Evolutionary conservation across 108 stramenopile genomes (phyloP).

Genomic region (Cyclostephanos tholiformis): DNA sequence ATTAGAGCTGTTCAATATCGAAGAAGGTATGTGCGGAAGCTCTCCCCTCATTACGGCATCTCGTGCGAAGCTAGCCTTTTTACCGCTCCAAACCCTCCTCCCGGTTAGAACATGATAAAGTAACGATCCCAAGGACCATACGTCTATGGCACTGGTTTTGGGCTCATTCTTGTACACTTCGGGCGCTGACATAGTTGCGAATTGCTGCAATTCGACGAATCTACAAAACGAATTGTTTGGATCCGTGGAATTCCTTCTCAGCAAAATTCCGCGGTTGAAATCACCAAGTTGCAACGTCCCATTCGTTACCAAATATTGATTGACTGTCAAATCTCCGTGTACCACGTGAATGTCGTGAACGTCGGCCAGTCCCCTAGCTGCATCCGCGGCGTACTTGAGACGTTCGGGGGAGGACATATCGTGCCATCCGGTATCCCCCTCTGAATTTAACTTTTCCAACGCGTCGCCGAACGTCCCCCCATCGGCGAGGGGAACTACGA

Average conservation of each 20-base stretch:
- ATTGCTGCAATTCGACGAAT: conserved; percentile 4
- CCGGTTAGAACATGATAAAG: conserved; percentile 29
- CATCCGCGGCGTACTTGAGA: conserved; percentile 19
- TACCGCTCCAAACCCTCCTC: conserved; percentile 26
- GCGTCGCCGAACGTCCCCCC: conserved; percentile 12
- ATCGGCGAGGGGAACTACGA: conserved; percentile 15
- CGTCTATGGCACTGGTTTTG: conserved; percentile 19
- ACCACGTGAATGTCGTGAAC: conserved; percentile 21
- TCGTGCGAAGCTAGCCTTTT: conserved; percentile 17
- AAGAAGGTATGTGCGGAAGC: conserved; percentile 13
- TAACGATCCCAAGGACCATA: conserved; percentile 31
- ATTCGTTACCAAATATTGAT: conserved; percentile 25
- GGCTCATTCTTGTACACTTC: conserved; percentile 26
- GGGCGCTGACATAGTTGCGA: conserved; percentile 19
- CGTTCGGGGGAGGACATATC: conserved; percentile 14
- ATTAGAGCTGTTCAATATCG: conserved; percentile 17
- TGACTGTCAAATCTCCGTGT: conserved; percentile 37
- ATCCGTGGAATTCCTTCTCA: conserved; percentile 14
- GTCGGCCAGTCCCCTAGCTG: conserved; percentile 25
- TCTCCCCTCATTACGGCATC: conserved; percentile 11
- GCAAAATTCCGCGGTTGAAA: conserved; percentile 29
- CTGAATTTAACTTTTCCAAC: not conserved
- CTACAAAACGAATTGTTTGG: conserved; percentile 17
- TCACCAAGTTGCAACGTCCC: conserved; percentile 13
- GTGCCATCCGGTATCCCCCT: not conserved